A percentile compares a stretch with the other conserved stretches of the same genome.
phyloP scores from a whole-genome alignment of 257 asterid species.

The Petrea volubilis region DNA sequence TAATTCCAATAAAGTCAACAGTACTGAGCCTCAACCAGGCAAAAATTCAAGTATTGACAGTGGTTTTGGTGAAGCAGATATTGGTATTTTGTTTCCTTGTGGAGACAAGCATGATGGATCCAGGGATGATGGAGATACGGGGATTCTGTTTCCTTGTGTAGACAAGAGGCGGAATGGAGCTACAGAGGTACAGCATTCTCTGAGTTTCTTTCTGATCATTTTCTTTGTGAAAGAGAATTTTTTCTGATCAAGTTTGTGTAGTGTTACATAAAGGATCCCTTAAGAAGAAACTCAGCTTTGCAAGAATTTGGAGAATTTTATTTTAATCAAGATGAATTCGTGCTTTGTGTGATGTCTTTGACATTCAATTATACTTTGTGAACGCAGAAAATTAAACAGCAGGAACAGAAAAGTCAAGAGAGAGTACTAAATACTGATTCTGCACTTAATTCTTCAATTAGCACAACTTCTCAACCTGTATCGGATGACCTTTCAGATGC shows the following conservation, averaged over 20 bases:
- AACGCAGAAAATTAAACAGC: conserved; percentile 27
- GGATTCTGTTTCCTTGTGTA: conserved; percentile 30
- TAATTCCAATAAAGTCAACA: conserved; percentile 32
- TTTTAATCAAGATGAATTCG: conserved; percentile 14
- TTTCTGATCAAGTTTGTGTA: neutral
- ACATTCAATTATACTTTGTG: conserved; percentile 16
- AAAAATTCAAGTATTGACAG: conserved; percentile 36
- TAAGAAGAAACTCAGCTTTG: neutral
- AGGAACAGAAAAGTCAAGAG: conserved; percentile 42
- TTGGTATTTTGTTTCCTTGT: conserved; percentile 33
- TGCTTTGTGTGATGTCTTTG: conserved; percentile 6
- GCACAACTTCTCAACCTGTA: conserved; percentile 31
- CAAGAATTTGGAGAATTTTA: conserved; percentile 13
- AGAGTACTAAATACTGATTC: conserved; percentile 35
- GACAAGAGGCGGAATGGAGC: conserved; percentile 30
- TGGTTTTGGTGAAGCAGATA: conserved; percentile 36
- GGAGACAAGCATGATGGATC: conserved; percentile 32
- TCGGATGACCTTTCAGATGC: conserved; percentile 36
- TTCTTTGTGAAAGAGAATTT: conserved; percentile 5
- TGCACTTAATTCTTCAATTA: conserved; percentile 31
- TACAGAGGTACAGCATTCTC: conserved; percentile 45
- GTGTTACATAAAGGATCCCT: neutral
- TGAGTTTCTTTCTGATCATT: conserved; percentile 11
- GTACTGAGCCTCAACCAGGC: conserved; percentile 34
- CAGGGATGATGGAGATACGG: conserved; percentile 33